Evolutionary conservation across 2,329 filamentous ascomycete genomes (phyloP).

Genomic region (Sclerotinia trifoliorum): DNA sequence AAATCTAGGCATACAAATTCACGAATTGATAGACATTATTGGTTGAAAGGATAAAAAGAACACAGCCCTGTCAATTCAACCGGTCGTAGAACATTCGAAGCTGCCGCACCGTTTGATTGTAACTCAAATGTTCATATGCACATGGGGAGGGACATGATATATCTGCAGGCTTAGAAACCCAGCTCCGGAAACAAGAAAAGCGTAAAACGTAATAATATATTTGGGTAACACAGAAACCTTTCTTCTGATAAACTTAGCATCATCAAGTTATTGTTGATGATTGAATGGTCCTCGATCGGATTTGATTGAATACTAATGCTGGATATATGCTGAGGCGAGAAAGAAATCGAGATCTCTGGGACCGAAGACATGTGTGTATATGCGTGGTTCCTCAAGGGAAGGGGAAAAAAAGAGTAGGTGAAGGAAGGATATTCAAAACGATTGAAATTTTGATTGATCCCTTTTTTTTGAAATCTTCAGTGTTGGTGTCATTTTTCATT

Average conservation of each 20-base stretch:
- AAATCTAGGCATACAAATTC: background rate
- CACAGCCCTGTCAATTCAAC: conserved; percentile 13
- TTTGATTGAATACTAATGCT: background rate
- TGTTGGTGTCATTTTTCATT: conserved; percentile 6
- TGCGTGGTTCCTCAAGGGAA: background rate
- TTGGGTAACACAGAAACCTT: background rate
- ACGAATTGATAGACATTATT: conserved; percentile 18
- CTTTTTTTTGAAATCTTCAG: conserved; percentile 3
- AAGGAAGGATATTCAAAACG: background rate
- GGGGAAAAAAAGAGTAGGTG: background rate
- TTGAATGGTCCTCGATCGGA: background rate
- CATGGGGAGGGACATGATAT: conserved; percentile 15
- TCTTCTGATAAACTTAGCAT: background rate
- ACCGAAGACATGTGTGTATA: background rate
- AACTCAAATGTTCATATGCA: background rate
- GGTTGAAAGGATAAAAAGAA: conserved; percentile 9
- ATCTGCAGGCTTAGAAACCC: conserved; percentile 11
- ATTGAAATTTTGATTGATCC: background rate
- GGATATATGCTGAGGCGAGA: background rate
- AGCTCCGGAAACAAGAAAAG: conserved; percentile 11
- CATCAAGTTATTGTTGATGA: background rate
- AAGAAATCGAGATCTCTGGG: conserved; percentile 16
- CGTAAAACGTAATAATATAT: background rate
- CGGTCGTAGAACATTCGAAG: background rate
- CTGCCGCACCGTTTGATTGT: conserved; percentile 16